Base-by-base conservation (phyloP, 139 green algal species). In the Parachlorella kessleri region DNA sequence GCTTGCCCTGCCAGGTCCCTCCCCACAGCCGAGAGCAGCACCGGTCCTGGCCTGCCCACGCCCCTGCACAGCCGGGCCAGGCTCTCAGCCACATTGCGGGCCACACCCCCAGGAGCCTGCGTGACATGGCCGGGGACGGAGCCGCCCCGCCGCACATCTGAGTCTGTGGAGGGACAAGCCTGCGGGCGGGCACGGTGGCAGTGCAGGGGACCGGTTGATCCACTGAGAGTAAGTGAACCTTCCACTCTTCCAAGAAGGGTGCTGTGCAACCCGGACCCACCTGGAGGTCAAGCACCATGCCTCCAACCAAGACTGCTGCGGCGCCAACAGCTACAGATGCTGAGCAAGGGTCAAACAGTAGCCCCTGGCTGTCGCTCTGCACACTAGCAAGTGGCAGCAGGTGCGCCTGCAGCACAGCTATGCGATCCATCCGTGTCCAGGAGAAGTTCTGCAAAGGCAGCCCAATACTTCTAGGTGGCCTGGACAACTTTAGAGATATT, bases 11-110 rank as follows among this genome's bases (percentile, higher is more conserved):
- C 87, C 3, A 73, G 36, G 73, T 93, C 88, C 35, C 74, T 32
- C 1, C 88, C 88, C 0, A 91, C 77, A 21, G 80, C 79, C 53
- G 83, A 89, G 30, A 91, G 55, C 26, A 90, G 79, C 32, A 84
- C 70, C 38, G 54, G 86, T 73, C 39, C 63, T 63, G 71, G 41
- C 4, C 5, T 23, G 37, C 2, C 21, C 72, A 14, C 28, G 59
- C 36, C 40, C 32, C 7, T 37, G 30, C 70, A n/a, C 75, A 87
- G 82, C 26, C 67, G 35, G 28, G 73, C 80, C 10, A 91, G 78
- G 3, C 59, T 77, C 40, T 91, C 83, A 3, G 86, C 89, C 41
- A 93, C 91, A 70, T 94, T 94, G n/a, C 88, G 78, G 1, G 73
- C 84, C 40, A 93, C 90, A 21, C 90, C 75, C 42, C 69, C 64